Evolutionary conservation across 2,329 filamentous ascomycete species (phyloP).

Genomic region (Hypoxylon sp.): DNA sequence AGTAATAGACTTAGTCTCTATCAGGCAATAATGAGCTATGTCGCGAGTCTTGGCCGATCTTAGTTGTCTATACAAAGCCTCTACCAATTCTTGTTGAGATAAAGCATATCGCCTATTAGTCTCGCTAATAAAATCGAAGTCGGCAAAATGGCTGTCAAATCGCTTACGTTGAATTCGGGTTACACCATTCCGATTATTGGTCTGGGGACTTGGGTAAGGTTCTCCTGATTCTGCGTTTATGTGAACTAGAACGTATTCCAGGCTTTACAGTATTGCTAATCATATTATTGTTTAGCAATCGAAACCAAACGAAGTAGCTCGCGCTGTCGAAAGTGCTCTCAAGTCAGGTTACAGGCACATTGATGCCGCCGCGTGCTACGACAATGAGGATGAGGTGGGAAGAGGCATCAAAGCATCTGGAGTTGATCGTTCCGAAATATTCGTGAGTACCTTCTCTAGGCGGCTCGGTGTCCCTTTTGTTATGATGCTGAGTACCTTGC

Average conservation of each 20-base stretch:
- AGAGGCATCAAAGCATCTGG: conserved; percentile 44
- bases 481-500: not conserved
- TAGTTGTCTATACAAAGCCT: not conserved
- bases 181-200: conserved; percentile 54
- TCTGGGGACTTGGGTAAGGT: conserved; percentile 55
- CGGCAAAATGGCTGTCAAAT: conserved; percentile 11
- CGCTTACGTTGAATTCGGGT: conserved; percentile 53
- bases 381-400: conserved; percentile 66
- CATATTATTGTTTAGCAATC: conserved; percentile 28
- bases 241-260: not conserved
- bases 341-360: conserved; percentile 67
- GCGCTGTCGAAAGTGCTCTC: conserved; percentile 56
- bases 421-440: conserved; percentile 29
- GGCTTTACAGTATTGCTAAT: not conserved
- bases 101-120: not conserved
- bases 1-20: not conserved
- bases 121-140: not conserved
- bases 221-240: not conserved
- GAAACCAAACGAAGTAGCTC: conserved; percentile 33
- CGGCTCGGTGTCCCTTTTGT: not conserved
- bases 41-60: not conserved
- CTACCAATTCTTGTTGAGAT: not conserved
- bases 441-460: not conserved
- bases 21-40: not conserved
- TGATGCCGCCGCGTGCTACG: conserved; percentile 70